Evolutionary conservation across 1,284 basidiomycete genomes (phyloP).

Genomic region (Cutaneotrichosporon mucoides): DNA sequence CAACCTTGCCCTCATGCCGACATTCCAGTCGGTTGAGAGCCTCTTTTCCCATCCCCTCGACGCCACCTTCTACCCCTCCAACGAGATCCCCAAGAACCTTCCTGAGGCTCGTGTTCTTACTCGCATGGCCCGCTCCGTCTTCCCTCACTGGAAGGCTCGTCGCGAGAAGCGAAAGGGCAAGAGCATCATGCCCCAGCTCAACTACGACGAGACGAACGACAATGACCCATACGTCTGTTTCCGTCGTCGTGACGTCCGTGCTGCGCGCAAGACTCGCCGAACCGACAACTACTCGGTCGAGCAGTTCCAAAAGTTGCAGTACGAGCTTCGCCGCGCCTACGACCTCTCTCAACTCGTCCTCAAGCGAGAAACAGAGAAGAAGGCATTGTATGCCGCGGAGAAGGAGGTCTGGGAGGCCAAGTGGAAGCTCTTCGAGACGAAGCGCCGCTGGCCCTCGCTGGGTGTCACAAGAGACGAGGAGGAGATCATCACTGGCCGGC

Average conservation of each 20-base stretch:
- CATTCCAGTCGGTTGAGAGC: constrained; percentile 73
- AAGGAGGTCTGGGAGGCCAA: constrained; percentile 74
- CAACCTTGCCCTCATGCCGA: constrained; percentile 57
- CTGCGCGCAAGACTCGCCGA: constrained; percentile 87
- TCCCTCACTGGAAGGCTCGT: constrained; percentile 77
- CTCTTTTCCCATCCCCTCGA: constrained; percentile 60
- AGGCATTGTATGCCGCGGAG: constrained; percentile 59
- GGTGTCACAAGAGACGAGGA: constrained; percentile 77
- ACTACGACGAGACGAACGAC: constrained; percentile 86
- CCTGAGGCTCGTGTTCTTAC: constrained; percentile 58
- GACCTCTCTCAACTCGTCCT: constrained; percentile 68
- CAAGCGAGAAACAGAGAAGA: constrained; percentile 70
- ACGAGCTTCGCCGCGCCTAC: constrained; percentile 67
- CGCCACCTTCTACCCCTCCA: constrained; percentile 61
- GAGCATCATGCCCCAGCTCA: constrained; percentile 71
- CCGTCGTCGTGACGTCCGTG: constrained; percentile 90
- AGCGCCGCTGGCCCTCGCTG: constrained; percentile 66
- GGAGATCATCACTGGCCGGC: constrained; percentile 51
- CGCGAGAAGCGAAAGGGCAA: constrained; percentile 69
- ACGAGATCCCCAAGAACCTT: constrained; percentile 59
- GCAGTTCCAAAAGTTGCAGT: constrained; percentile 73
- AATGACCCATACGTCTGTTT: constrained; percentile 99
- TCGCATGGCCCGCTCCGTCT: constrained; percentile 64
- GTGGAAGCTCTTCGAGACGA: constrained; percentile 69
- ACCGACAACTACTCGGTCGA: constrained; percentile 84